Evolutionary conservation across 768 basidiomycete species (phyloP), one percentile per base, ranked within the genome.

Genomic region (Russula sp.): DNA sequence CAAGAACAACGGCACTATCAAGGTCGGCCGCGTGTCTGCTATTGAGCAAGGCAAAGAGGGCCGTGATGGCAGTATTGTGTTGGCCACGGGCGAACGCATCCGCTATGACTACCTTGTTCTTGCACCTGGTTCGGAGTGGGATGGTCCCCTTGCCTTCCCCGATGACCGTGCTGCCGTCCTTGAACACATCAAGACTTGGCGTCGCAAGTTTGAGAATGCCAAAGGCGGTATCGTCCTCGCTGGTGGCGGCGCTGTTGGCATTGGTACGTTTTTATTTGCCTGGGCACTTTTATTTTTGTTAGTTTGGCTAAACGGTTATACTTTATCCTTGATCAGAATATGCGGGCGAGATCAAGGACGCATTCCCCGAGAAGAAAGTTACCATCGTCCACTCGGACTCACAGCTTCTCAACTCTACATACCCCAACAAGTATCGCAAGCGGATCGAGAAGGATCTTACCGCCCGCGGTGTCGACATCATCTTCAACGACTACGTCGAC

Each of bases 341-440:
- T 14, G 76, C 78, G 0, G 81, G 80, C 13, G 81, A 82, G 73
- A 70, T 82, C 44, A 74, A 73, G 32, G 79, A 82, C 50, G 69
- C 71, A 2, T 78, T 75, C 59, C 79, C 80, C 5, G 76, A 61
- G 30, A 77, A 73, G 71, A 85, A 81, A 65, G 78, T 89, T 18
- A 86, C 86, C 20, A 78, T 90, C 52, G 80, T 90, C 11, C 88
- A 89, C 13, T 76, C 79, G 30, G 75, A 79, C n/a, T 57, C 66
- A 2, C 72, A 78, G n/a, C 79, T 88, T 40, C 76, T 89, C 63
- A 87, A 86, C 65, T 72, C 76, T 6, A 72, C 78, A 0, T 89
- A 89, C 69, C 80, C 85, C 0, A 70, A 76, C 10, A 79, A 79
- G 56, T 83, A 82, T 73, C 81, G 88, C 56, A 78, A 76, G 30